A percentile compares a stretch with the other conserved stretches of the same genome.
These are phyloP conservation scores for Colletotrichum shisoi DNA, from an alignment of 2,329 filamentous ascomycete genomes.

Conservation along the genomic window DNA sequence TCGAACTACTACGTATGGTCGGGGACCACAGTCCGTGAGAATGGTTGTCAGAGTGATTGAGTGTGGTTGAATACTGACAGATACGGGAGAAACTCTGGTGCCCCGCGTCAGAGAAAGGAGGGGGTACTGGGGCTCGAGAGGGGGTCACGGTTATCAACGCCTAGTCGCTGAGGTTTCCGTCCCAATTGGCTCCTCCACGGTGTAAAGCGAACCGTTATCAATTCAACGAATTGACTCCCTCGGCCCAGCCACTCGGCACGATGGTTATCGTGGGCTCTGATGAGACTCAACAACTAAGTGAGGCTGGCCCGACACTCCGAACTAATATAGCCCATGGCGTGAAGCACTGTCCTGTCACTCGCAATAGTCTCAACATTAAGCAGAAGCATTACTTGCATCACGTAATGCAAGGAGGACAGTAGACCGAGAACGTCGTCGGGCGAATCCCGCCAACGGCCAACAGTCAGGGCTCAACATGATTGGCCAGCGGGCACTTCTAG, in stretches of 20 bases:
- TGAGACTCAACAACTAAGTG: neutral
- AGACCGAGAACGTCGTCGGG: conserved; percentile 22
- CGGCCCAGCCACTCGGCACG: neutral
- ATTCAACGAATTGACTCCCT: neutral
- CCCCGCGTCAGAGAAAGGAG: conserved; percentile 15
- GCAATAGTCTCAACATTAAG: neutral
- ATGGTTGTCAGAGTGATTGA: neutral
- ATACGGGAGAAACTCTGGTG: neutral
- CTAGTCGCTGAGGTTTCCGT: neutral
- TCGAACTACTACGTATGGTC: too few relatives aligned
- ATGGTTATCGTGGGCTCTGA: neutral
- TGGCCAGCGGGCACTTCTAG: conserved; percentile 11
- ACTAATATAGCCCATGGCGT: neutral
- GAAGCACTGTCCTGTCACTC: conserved; percentile 22
- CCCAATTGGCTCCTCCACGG: neutral
- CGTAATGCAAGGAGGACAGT: conserved; percentile 36
- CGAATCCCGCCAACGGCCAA: conserved; percentile 35
- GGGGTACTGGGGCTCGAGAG: neutral
- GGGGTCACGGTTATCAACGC: neutral
- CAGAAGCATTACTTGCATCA: conserved; percentile 37
- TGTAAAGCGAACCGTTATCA: conserved; percentile 10
- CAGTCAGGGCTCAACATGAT: conserved; percentile 3
- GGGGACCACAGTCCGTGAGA: neutral
- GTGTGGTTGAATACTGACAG: neutral
- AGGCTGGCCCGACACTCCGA: neutral